Conservation (phyloP, 1,284 basidiomycete genomes). For the Cystobasidium pallidum region DNA sequence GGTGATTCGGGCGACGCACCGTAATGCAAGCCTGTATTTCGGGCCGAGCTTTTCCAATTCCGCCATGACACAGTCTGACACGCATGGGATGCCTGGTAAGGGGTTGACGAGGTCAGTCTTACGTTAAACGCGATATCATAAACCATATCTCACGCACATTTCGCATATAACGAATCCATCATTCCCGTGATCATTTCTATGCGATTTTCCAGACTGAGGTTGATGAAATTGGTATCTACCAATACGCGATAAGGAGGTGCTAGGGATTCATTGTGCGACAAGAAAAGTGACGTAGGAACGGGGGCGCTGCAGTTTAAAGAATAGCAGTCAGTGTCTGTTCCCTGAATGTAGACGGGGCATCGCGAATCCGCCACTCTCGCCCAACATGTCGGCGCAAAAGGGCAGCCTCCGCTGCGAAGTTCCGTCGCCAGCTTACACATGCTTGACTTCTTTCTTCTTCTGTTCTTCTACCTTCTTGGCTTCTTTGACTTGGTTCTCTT, state of each 20-base stretch:
- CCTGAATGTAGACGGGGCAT: not conserved
- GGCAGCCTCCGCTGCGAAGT: conserved; percentile 31
- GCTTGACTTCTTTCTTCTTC: conserved; percentile 58
- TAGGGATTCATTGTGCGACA: conserved; percentile 93
- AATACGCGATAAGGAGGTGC: conserved; percentile 96
- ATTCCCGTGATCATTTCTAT: conserved; percentile 93
- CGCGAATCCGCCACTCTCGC: conserved; percentile 1
- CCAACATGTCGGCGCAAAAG: not conserved
- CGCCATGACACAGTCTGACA: conserved; percentile 97
- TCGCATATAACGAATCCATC: conserved; percentile 99
- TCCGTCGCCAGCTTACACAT: conserved; percentile 60
- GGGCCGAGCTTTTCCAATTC: conserved; percentile 97
- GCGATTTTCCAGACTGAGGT: conserved; percentile 97
- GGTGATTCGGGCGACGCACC: conserved; percentile 60
- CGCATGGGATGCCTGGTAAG: conserved; percentile 85
- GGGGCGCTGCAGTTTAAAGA: conserved; percentile 64
- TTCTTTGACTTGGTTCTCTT: conserved; percentile 61
- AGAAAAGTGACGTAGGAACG: conserved; percentile 86
- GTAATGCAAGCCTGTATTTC: conserved; percentile 89
- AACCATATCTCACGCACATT: conserved; percentile 68
- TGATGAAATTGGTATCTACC: conserved; percentile 99
- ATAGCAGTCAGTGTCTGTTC: conserved; percentile 5
- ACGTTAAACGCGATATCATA: too few species aligned
- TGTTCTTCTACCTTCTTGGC: conserved; percentile 59
- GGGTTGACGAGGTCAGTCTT: too few species aligned